Evolutionary conservation across 306 rosid genomes (phyloP).

Genomic region (Corylus avellana): DNA sequence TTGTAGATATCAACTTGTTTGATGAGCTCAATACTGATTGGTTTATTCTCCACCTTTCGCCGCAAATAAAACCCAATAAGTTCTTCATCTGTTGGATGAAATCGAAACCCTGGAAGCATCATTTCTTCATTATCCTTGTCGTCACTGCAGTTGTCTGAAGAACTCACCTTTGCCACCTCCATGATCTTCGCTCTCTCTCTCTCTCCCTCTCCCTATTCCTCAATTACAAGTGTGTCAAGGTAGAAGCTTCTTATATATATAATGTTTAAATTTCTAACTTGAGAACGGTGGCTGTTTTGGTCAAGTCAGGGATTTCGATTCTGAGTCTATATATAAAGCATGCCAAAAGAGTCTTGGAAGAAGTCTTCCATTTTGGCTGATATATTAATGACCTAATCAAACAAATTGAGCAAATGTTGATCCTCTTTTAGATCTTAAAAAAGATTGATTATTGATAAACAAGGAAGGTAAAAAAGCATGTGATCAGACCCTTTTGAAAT

Average conservation of each 20-base stretch:
- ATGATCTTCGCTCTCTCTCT: constrained; percentile 18
- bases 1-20: constrained; percentile 88
- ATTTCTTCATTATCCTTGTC: constrained; percentile 48
- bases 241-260: constrained; percentile 32
- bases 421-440: too few relatives aligned
- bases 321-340: not conserved
- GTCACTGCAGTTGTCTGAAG: constrained; percentile 4
- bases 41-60: constrained; percentile 71
- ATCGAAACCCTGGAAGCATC: constrained; percentile 86
- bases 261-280: not conserved
- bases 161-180: constrained; percentile 38
- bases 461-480: constrained; percentile 42
- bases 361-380: constrained; percentile 17
- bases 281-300: constrained; percentile 30
- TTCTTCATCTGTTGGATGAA: constrained; percentile 93
- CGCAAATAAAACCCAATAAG: constrained; percentile 82
- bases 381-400: constrained; percentile 34
- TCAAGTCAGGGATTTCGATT: constrained; percentile 50
- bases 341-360: not conserved
- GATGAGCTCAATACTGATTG: constrained; percentile 69
- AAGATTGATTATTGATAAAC: too few relatives aligned
- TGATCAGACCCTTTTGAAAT: constrained; percentile 32
- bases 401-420: not conserved
- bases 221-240: constrained; percentile 2
- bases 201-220: not conserved